These are phyloP conservation scores for Monilinia laxa DNA, from an alignment of 2,329 filamentous ascomycete genomes.

Conservation along the genomic window DNA sequence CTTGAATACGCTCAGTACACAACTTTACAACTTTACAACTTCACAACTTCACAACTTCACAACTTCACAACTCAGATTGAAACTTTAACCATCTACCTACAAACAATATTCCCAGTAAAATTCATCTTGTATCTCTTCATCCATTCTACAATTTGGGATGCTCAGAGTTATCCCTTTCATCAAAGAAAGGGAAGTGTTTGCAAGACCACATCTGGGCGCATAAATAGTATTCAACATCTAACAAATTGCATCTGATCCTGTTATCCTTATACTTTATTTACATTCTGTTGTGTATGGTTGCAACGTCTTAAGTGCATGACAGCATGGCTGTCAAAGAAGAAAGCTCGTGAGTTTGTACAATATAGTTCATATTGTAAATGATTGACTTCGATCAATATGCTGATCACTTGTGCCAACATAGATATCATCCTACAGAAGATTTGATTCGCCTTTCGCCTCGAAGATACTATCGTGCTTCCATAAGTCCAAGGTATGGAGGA, in stretches of 20 bases:
- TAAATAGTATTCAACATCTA: constrained; percentile 6
- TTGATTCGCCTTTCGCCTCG: constrained; percentile 60
- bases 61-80: background rate
- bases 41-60: background rate
- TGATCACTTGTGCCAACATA: constrained; percentile 39
- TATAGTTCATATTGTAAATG: constrained; percentile 5
- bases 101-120: no score
- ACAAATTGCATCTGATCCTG: background rate
- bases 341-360: constrained; percentile 47
- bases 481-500: constrained; percentile 60
- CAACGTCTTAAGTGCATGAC: constrained; percentile 32
- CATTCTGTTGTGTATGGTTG: constrained; percentile 20
- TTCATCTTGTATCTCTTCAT: constrained; percentile 1
- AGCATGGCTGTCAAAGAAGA: constrained; percentile 58
- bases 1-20: no score
- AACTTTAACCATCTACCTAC: background rate
- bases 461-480: constrained; percentile 66
- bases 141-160: background rate
- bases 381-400: background rate
- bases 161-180: background rate
- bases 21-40: background rate
- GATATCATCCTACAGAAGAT: constrained; percentile 64
- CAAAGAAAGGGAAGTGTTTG: background rate
- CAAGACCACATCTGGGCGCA: constrained; percentile 2
- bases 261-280: background rate